These are phyloP conservation scores for Pestalotiopsis sp. DNA, from an alignment of 2,329 filamentous ascomycete species.

Conservation along the genomic window DNA sequence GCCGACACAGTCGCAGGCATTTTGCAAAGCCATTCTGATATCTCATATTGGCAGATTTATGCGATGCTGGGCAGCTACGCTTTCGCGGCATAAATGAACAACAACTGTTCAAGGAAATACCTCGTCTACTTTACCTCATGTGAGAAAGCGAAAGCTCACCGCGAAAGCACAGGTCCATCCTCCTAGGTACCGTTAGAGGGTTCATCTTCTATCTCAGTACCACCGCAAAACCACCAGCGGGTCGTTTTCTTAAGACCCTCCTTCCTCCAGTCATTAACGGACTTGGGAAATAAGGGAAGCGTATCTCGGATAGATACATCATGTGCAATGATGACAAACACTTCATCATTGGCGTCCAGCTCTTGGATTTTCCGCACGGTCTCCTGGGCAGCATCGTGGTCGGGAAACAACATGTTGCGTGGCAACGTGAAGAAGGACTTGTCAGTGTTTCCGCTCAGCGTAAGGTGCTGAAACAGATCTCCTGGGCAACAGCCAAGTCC, in stretches of 20 bases:
- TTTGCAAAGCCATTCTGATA: conserved; percentile 12
- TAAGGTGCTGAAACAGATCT: not conserved
- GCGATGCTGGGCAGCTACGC: conserved; percentile 29
- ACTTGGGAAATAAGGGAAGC: conserved; percentile 24
- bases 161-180: not conserved
- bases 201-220: not conserved
- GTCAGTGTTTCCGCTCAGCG: not conserved
- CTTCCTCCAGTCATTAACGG: conserved; percentile 24
- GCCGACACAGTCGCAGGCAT: conserved; percentile 19
- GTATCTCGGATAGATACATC: conserved; percentile 21
- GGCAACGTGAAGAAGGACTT: not conserved
- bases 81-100: conserved; percentile 20
- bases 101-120: not conserved
- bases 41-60: conserved; percentile 26
- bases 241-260: conserved; percentile 13
- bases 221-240: not conserved
- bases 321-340: conserved; percentile 28
- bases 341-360: conserved; percentile 24
- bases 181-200: not conserved
- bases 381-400: not conserved
- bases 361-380: conserved; percentile 16
- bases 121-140: not conserved
- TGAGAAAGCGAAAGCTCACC: not conserved
- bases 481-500: not conserved
- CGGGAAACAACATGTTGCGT: not conserved